Conservation (phyloP, 805 yeast species). For the Wickerhamomyces alni region DNA sequence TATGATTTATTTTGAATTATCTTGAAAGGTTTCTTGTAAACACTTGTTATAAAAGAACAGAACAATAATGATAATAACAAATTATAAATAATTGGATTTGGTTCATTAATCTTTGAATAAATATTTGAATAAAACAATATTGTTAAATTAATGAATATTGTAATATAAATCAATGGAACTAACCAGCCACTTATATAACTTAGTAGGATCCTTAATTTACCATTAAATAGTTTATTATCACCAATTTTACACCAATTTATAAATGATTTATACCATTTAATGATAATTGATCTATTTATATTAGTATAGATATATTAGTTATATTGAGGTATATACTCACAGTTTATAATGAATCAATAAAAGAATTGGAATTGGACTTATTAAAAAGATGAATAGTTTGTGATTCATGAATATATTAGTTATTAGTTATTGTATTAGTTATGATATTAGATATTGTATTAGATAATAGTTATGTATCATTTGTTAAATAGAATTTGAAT, state of each 20-base stretch:
- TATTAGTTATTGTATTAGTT: no score
- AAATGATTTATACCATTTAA: no score
- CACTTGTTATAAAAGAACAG: conserved; percentile 6
- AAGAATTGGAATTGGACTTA: neutral
- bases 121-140: conserved; percentile 10
- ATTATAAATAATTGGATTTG: conserved; percentile 14
- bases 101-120: conserved; percentile 10
- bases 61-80: conserved; percentile 4
- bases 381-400: neutral
- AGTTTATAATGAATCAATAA: neutral
- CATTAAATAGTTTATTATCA: conserved; percentile 8
- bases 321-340: no score
- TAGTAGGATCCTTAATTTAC: conserved; percentile 4
- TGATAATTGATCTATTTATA: no score
- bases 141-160: conserved; percentile 9
- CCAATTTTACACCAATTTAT: no score
- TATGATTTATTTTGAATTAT: conserved; percentile 1
- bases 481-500: no score
- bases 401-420: no score
- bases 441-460: no score
- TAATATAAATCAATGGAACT: conserved; percentile 16
- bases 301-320: no score
- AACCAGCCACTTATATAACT: conserved; percentile 9
- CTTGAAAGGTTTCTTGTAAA: conserved; percentile 11
- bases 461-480: no score